These are phyloP conservation scores for Aspergillus hiratsukae DNA, from an alignment of 2,329 filamentous ascomycete genomes.

Conservation along the genomic window DNA sequence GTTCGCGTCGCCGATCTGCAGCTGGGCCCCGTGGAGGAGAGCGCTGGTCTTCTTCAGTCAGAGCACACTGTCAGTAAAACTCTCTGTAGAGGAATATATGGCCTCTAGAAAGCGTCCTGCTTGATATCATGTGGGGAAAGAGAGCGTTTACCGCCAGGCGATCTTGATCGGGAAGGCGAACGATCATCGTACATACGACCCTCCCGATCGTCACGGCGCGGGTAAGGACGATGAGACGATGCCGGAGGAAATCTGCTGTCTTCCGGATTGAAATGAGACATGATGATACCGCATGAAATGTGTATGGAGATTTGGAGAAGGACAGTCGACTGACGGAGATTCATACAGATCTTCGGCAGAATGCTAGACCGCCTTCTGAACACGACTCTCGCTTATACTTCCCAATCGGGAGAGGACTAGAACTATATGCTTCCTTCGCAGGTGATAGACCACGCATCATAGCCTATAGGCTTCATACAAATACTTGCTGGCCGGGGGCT, in stretches of 20 bases:
- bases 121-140: conserved; percentile 44
- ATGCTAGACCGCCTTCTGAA: conserved; percentile 12
- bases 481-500: neutral
- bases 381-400: neutral
- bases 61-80: conserved; percentile 35
- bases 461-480: neutral
- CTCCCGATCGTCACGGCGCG: conserved; percentile 34
- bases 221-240: conserved; percentile 20
- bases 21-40: conserved; percentile 34
- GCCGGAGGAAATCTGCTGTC: conserved; percentile 23
- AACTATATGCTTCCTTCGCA: neutral
- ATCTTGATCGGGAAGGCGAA: conserved; percentile 37
- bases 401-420: neutral
- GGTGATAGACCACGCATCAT: neutral
- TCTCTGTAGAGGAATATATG: conserved; percentile 11
- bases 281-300: conserved; percentile 11
- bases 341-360: conserved; percentile 10
- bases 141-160: conserved; percentile 42
- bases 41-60: conserved; percentile 34
- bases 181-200: conserved; percentile 46
- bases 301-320: conserved; percentile 1
- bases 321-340: neutral
- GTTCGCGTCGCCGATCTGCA: conserved; percentile 34
- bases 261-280: conserved; percentile 27
- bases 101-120: conserved; percentile 6